Evolutionary conservation across 768 basidiomycete species (phyloP), one percentile per base, ranked within the genome.

Genomic region (Kwoniella europaea): DNA sequence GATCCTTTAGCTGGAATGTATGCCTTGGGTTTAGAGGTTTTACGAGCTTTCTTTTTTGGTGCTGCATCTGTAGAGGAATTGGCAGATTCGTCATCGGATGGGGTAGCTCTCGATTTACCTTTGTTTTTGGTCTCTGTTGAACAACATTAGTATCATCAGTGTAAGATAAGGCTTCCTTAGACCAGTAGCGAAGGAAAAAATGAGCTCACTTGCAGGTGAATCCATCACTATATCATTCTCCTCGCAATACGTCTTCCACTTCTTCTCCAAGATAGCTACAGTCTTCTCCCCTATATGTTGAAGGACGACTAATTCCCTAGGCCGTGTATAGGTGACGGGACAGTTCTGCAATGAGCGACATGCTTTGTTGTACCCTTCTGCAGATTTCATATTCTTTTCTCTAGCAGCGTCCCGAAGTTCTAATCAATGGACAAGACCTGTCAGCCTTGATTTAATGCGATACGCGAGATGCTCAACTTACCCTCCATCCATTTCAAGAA

Each of bases 401-500:
- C 71, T 43, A n/a, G 79, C 80, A 50, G 70, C 66, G 58, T 77
- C 74, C 35, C 77, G 74, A 46, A 81, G 75, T 58, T 78, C 77
- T 80, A 52, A 24, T 24, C 18, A 22, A 53, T 10, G n/a, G 20
- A 2, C 22, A 10, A 35, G n/a, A 6, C 20, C n/a, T 9, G 42
- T 57, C 65, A 58, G 22, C 29, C 16, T 63, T 4, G 16, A 1
- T n/a, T 18, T 16, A n/a, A 56, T 13, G n/a, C 24, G 12, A 10
- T 3, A 29, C 22, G 57, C 5, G 18, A 44, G 10, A 44, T 57
- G 22, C 22, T 22, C 42, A 20, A 68, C 77, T 53, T 35, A 82
- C 82, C 80, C 63, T 81, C 75, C 41, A 81, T 72, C 82, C 80
- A 82, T 24, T 63, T 63, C 29, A 79, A 63, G 69, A 75, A 82